Conservation (phyloP, 2,329 filamentous ascomycete genomes). For the Podosphaera fusca region DNA sequence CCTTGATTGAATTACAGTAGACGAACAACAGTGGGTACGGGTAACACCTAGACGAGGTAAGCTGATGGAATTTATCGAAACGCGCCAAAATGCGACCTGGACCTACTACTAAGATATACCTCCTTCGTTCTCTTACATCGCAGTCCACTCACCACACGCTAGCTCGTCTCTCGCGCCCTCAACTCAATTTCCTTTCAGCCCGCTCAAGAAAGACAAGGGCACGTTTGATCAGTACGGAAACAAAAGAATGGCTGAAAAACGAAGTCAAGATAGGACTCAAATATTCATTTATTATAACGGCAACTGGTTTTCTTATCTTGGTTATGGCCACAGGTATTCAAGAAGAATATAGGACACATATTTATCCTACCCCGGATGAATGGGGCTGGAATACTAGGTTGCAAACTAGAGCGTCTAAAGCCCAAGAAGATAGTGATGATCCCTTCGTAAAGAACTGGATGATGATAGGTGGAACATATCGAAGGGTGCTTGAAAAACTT, state of each 20-base stretch:
- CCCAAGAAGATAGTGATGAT: conserved; percentile 8
- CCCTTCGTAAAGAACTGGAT: conserved; percentile 33
- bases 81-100: background rate
- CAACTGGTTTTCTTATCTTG: conserved; percentile 9
- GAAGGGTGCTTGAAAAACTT: conserved; percentile 37
- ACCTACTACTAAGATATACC: background rate
- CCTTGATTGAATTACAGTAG: background rate
- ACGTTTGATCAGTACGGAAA: conserved; percentile 60
- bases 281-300: conserved; percentile 32
- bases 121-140: background rate
- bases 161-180: conserved; percentile 28
- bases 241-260: conserved; percentile 43
- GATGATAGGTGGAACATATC: conserved; percentile 34
- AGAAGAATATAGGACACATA: conserved; percentile 52
- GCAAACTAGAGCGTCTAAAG: conserved; percentile 32
- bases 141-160: conserved; percentile 18
- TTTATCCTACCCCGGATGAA: conserved; percentile 60
- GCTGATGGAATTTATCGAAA: background rate
- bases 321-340: conserved; percentile 41
- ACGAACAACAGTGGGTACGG: background rate
- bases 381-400: conserved; percentile 54
- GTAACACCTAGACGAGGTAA: background rate
- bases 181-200: conserved; percentile 37
- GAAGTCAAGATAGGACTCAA: conserved; percentile 48
- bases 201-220: conserved; percentile 21